Percentiles rank a stretch among this genome's conserved stretches.
phyloP scores from a whole-genome alignment of 2,329 filamentous ascomycete genomes.

The Talaromyces sp. region DNA sequence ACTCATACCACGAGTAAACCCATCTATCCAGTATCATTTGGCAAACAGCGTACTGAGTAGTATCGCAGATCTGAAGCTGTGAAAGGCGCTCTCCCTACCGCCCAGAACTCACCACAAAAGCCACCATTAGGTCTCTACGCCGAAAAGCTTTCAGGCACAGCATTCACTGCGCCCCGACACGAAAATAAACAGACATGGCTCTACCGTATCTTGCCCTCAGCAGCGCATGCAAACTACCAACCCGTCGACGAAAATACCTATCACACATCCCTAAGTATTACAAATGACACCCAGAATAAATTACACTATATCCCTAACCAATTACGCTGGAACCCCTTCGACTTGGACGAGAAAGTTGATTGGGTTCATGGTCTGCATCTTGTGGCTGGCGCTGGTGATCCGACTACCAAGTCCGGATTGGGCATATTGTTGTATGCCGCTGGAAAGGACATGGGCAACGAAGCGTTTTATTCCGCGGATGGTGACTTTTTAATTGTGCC shows the following conservation, averaged over 20 bases:
- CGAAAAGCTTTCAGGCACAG: constrained; percentile 69
- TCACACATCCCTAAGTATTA: constrained; percentile 39
- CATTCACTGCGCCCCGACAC: constrained; percentile 64
- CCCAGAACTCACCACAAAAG: constrained; percentile 77
- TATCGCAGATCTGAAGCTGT: constrained; percentile 66
- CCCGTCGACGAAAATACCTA: constrained; percentile 43
- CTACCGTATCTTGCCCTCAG: constrained; percentile 63
- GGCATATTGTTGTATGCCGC: constrained; percentile 78
- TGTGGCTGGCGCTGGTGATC: constrained; percentile 73
- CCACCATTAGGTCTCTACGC: constrained; percentile 73
- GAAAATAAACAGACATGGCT: constrained; percentile 69
- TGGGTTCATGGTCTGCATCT: constrained; percentile 66
- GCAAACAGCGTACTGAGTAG: neutral
- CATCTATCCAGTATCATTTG: neutral
- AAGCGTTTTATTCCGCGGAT: constrained; percentile 80
- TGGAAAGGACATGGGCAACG: constrained; percentile 69
- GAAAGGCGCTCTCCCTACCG: constrained; percentile 66
- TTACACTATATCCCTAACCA: constrained; percentile 76
- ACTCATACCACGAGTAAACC: constrained; percentile 68
- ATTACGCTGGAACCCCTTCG: constrained; percentile 73
- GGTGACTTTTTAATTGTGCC: constrained; percentile 73
- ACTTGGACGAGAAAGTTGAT: constrained; percentile 63
- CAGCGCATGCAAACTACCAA: constrained; percentile 51
- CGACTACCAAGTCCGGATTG: constrained; percentile 70
- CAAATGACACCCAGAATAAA: constrained; percentile 35